These are phyloP conservation scores for Annulohypoxylon maeteangense DNA, from an alignment of 495 filamentous ascomycete genomes.

Conservation along the genomic window DNA sequence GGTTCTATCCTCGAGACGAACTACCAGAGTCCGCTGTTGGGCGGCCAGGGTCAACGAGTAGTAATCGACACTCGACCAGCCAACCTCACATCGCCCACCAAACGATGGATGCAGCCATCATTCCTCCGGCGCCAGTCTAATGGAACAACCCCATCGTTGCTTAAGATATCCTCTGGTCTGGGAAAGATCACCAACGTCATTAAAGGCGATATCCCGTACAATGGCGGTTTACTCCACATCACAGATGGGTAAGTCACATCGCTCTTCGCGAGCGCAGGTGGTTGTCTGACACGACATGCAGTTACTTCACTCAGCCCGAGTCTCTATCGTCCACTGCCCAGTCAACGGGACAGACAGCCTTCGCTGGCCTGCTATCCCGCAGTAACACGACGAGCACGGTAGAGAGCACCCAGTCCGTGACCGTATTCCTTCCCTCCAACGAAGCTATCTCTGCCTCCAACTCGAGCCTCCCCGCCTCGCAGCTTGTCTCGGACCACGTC, in stretches of 20 bases:
- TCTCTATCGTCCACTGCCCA: conserved; percentile 47
- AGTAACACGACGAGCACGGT: conserved; percentile 58
- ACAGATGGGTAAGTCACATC: conserved; percentile 42
- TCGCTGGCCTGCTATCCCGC: conserved; percentile 45
- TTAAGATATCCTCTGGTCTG: conserved; percentile 42
- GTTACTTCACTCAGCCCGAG: conserved; percentile 57
- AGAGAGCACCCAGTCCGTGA: conserved; percentile 38
- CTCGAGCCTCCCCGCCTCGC: conserved; percentile 9
- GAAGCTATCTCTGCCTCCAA: conserved; percentile 35
- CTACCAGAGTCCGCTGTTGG: conserved; percentile 1
- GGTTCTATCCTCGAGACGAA: conserved; percentile 27
- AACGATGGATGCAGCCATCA: conserved; percentile 7
- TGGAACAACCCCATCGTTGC: conserved; percentile 9
- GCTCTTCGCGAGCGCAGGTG: background rate
- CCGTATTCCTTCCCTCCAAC: conserved; percentile 43
- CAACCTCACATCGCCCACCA: conserved; percentile 26
- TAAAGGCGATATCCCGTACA: conserved; percentile 46
- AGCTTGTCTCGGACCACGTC: conserved; percentile 44
- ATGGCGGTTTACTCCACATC: conserved; percentile 49
- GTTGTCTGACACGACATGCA: conserved; percentile 12
- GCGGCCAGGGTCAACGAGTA: conserved; percentile 16
- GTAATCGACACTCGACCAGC: conserved; percentile 24
- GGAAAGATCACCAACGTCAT: conserved; percentile 49
- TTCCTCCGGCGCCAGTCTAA: background rate
- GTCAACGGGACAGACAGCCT: conserved; percentile 34